Conservation (phyloP, 257 asterid genomes). For the Rubia yunnanensis region DNA sequence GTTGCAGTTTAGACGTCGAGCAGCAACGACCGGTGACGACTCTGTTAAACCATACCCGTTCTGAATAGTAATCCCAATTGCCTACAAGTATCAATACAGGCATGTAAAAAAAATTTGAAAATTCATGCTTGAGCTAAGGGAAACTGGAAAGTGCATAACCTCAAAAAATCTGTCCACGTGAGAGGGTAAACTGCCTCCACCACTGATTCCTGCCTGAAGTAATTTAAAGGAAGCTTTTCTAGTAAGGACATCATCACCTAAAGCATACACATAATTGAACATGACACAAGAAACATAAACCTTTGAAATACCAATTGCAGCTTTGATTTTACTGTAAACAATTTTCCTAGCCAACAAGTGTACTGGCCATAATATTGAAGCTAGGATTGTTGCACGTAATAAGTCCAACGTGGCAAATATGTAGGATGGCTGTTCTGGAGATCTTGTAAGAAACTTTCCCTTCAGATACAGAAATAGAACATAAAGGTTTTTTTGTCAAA, state of each 20-base stretch:
- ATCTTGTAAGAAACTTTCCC: conserved; percentile 77
- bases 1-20: conserved; percentile 53
- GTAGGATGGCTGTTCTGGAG: conserved; percentile 52
- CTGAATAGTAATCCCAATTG: conserved; percentile 69
- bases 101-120: background rate
- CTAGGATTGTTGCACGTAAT: conserved; percentile 59
- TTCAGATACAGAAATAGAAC: conserved; percentile 19
- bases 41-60: conserved; percentile 97
- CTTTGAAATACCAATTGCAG: conserved; percentile 79
- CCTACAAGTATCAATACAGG: conserved; percentile 34
- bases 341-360: conserved; percentile 74
- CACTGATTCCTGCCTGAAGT: conserved; percentile 72
- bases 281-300: conserved; percentile 22
- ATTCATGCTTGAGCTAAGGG: conserved; percentile 9
- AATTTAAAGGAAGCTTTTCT: conserved; percentile 6
- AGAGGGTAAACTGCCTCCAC: conserved; percentile 90
- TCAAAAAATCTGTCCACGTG: conserved; percentile 82
- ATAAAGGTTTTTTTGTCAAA: background rate
- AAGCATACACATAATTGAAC: conserved; percentile 6
- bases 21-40: conserved; percentile 88
- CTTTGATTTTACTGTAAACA: conserved; percentile 64
- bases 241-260: background rate
- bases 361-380: conserved; percentile 52
- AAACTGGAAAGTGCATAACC: conserved; percentile 35
- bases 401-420: conserved; percentile 52